These are phyloP conservation scores for Scleromitrula shiraiana DNA, from an alignment of 2,329 filamentous ascomycete genomes.

Conservation along the genomic window DNA sequence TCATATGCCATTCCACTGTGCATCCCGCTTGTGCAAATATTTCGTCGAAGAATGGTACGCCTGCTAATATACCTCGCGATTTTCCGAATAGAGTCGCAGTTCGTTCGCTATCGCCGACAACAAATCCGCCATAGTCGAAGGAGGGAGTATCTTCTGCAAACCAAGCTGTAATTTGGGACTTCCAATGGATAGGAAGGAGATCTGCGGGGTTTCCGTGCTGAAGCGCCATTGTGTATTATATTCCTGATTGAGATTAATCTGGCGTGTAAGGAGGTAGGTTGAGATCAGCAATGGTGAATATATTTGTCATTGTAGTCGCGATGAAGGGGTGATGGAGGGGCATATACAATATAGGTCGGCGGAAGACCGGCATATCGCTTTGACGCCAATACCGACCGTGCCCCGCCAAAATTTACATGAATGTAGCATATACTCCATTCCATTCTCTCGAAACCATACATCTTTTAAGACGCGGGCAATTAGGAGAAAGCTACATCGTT, in stretches of 20 bases:
- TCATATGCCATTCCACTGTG: constrained; percentile 79
- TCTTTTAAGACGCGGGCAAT: too few species aligned
- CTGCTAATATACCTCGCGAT: constrained; percentile 74
- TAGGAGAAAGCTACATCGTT: too few species aligned
- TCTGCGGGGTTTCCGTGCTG: constrained; percentile 54
- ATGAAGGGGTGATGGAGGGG: too few species aligned
- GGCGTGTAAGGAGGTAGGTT: not conserved
- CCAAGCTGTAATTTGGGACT: constrained; percentile 72
- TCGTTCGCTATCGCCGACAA: constrained; percentile 66
- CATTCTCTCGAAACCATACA: too few species aligned
- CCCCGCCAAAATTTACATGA: too few species aligned
- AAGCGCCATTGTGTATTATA: constrained; percentile 20
- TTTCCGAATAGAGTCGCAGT: constrained; percentile 63
- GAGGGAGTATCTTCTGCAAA: constrained; percentile 93
- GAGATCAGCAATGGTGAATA: not conserved
- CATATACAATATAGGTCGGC: too few species aligned
- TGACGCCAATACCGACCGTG: too few species aligned
- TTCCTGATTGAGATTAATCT: not conserved
- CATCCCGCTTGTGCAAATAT: constrained; percentile 86
- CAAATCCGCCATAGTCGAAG: constrained; percentile 95
- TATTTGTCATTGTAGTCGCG: too few species aligned
- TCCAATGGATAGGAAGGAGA: constrained; percentile 80
- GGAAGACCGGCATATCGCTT: too few species aligned
- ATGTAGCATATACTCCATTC: too few species aligned
- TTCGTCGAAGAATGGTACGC: constrained; percentile 91